Conservation (phyloP, 352 stramenopile species). For the Globisporangium nunn region DNA sequence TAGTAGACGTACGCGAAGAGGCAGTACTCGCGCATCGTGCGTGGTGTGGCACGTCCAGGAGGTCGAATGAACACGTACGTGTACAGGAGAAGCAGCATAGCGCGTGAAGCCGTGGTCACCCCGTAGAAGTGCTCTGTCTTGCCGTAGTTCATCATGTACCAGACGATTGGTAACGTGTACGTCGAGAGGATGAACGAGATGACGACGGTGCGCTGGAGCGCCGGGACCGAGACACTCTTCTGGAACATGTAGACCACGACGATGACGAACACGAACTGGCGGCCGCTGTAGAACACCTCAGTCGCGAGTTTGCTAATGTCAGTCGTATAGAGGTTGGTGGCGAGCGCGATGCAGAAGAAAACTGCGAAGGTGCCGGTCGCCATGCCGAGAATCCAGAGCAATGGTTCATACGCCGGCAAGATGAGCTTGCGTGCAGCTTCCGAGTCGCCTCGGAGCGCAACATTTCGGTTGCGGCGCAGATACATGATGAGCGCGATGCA, state of each 20-base stretch:
- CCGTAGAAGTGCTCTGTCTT: background rate
- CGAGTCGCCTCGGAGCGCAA: slow-evolving; percentile 38
- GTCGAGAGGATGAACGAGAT: slow-evolving; percentile 25
- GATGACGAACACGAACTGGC: slow-evolving; percentile 34
- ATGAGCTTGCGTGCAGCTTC: slow-evolving; percentile 50
- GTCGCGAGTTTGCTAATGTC: slow-evolving; percentile 17
- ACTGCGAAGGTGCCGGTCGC: slow-evolving; percentile 29
- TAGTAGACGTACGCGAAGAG: slow-evolving; percentile 23
- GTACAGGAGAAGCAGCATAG: slow-evolving; percentile 3
- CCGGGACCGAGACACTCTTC: slow-evolving; percentile 31
- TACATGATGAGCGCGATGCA: slow-evolving; percentile 39
- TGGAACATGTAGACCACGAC: slow-evolving; percentile 42
- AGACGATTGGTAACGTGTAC: slow-evolving; percentile 31
- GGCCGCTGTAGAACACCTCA: slow-evolving; percentile 45
- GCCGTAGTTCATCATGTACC: slow-evolving; percentile 6
- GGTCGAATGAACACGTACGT: slow-evolving; percentile 23
- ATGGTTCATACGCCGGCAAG: slow-evolving; percentile 56
- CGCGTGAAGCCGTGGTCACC: background rate
- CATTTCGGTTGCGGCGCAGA: slow-evolving; percentile 45
- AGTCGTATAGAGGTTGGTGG: slow-evolving; percentile 24
- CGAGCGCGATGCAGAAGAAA: slow-evolving; percentile 25
- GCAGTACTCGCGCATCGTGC: slow-evolving; percentile 5
- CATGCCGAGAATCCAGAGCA: slow-evolving; percentile 44
- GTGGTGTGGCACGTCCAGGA: background rate
- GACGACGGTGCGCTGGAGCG: slow-evolving; percentile 23